Conservation (phyloP, 768 basidiomycete genomes). For the Boletus insuetus region DNA sequence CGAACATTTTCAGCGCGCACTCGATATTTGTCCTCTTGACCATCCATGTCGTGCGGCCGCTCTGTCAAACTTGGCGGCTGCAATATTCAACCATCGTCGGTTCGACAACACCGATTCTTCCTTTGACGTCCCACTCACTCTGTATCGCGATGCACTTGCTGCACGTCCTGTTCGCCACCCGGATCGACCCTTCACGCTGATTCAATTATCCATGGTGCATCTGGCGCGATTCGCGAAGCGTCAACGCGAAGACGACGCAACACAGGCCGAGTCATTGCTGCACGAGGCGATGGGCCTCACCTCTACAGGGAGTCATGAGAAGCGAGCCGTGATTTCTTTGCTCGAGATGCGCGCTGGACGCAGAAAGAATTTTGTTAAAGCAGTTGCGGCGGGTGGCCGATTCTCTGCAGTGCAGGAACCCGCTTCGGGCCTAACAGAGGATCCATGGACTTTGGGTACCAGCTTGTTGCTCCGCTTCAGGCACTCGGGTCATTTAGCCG, state of each 20-base stretch:
- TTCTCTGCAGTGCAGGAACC: not conserved
- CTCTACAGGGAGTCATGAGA: not conserved
- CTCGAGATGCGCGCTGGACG: not conserved
- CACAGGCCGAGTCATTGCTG: not conserved
- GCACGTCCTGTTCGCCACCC: conserved; percentile 1
- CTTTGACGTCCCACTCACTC: not conserved
- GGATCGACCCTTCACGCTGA: not conserved
- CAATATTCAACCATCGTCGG: not conserved
- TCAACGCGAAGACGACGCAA: not conserved
- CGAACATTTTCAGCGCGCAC: not conserved
- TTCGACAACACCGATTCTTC: not conserved
- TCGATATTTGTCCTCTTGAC: not conserved
- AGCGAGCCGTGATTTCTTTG: not conserved
- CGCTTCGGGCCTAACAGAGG: too few relatives aligned
- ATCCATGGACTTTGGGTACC: not conserved
- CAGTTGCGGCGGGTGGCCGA: too few relatives aligned
- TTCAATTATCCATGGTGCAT: not conserved
- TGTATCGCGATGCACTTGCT: not conserved
- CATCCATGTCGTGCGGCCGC: conserved; percentile 4
- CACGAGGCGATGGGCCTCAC: not conserved
- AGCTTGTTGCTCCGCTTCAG: not conserved
- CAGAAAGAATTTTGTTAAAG: too few relatives aligned
- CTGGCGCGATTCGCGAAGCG: not conserved
- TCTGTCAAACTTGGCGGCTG: not conserved
- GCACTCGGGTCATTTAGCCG: not conserved